Base-by-base conservation (phyloP, 2,329 filamentous ascomycete species). In the Pseudogymnoascus sp. region DNA sequence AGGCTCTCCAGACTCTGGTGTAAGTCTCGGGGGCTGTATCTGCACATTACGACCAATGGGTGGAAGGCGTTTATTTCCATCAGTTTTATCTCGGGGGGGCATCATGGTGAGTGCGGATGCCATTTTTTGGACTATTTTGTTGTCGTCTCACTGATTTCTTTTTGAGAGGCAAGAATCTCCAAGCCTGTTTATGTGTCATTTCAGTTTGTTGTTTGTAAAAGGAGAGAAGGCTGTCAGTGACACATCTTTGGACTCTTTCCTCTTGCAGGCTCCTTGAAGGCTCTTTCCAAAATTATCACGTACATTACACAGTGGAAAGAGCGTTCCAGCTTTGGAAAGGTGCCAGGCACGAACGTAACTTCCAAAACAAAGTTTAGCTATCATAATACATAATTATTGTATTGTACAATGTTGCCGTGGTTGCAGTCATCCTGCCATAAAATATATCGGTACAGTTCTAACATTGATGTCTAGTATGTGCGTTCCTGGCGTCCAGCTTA, bases 341-440 rank as follows among this genome's bases (percentile, higher is more conserved):
- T 56, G 8, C 9, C 2, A 2, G 23, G 8, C 25, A 16, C 9
- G 25, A n/a, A n/a, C 31, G 34, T 56, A 56, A 11, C 25, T 7
- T 53, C 46, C 31, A 31, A 34, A 34, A 16, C n/a, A 34, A 53
- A 2, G 23, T 49, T 49, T 1, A 12, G 5, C 12, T 16, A 14
- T 46, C 43, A 56, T 56, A 56, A 56, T 56, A 56, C 46, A 56
- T 56, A 56, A 56, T 9, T 56, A 56, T 56, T 34, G 25, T 56
- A 56, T 25, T 31, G 12, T 56, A 31, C 46, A 56, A 18, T 31
- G 46, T 11, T n/a, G 25, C 14, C 46, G 2, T 12, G 14, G 46
- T 56, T 18, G 46, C 46, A 56, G 4, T 18, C 25, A 34, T 34
- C 25, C 46, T 56, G 46, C 25, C 7, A 12, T 18, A 31, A 18